phyloP scores from a whole-genome alignment of 371 early-diverging fungal genomes.

The Mucor circinelloides region DNA sequence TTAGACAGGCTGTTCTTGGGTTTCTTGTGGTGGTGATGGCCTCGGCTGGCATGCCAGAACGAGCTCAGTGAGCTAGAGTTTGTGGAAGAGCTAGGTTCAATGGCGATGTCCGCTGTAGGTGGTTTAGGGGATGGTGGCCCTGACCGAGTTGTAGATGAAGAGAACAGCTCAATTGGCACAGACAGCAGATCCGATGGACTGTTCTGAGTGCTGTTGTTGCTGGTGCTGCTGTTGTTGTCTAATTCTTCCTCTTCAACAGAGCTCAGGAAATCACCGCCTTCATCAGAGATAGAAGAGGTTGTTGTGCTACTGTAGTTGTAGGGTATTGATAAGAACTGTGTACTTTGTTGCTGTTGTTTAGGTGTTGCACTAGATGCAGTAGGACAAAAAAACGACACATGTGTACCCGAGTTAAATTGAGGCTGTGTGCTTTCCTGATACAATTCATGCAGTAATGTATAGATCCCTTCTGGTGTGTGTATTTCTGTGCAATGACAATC shows the following conservation, averaged over 20 bases:
- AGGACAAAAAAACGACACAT: slow-evolving; percentile 17
- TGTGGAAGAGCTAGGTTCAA: slow-evolving; percentile 14
- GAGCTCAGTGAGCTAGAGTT: not conserved
- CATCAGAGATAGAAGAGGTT: not conserved
- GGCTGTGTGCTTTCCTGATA: slow-evolving; percentile 40
- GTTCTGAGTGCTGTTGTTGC: not conserved
- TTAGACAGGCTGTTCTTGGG: slow-evolving; percentile 57
- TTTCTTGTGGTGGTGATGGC: slow-evolving; percentile 27
- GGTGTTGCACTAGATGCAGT: not conserved
- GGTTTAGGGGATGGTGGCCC: not conserved
- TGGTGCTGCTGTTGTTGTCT: not conserved
- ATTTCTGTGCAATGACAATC: slow-evolving; percentile 27
- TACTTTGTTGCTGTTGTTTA: not conserved
- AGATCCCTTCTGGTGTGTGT: slow-evolving; percentile 47
- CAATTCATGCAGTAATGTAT: slow-evolving; percentile 43
- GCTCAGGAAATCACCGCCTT: not conserved
- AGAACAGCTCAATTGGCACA: not conserved
- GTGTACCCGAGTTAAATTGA: slow-evolving; percentile 44
- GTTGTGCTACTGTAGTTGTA: not conserved
- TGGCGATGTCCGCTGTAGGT: not conserved
- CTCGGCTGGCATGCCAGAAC: not conserved
- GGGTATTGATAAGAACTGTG: not conserved
- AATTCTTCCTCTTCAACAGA: not conserved
- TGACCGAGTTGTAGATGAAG: not conserved
- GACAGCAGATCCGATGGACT: not conserved